These are phyloP conservation scores for Moringa oleifera DNA, from an alignment of 345 rosid species.

Conservation along the genomic window DNA sequence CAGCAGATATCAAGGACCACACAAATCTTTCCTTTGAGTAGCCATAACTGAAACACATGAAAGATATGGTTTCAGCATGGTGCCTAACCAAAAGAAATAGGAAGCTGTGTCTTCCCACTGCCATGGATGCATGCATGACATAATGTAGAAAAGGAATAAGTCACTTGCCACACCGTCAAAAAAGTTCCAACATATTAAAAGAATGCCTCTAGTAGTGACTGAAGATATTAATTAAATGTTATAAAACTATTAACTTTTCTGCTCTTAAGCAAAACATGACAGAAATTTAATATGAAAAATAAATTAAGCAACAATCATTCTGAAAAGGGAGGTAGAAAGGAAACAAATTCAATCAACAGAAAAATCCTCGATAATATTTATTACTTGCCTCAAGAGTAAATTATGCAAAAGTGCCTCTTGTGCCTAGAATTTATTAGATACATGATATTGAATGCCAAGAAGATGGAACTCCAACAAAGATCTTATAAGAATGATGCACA, in stretches of 20 bases:
- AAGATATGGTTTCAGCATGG: conserved; percentile 17
- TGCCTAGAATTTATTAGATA: neutral
- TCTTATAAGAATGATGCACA: conserved; percentile 1
- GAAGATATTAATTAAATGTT: no score
- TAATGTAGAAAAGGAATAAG: neutral
- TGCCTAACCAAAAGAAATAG: conserved; percentile 8
- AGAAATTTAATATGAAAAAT: neutral
- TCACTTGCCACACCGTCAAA: neutral
- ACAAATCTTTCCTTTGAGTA: conserved; percentile 98
- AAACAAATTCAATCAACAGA: no score
- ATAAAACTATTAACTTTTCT: neutral
- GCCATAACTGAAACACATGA: conserved; percentile 64
- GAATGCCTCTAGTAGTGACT: neutral
- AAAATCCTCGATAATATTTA: no score
- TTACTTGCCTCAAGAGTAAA: no score
- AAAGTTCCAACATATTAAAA: neutral
- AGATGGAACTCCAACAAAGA: conserved; percentile 1
- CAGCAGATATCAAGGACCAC: conserved; percentile 99
- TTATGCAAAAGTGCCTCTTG: no score
- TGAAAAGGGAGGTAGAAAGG: neutral
- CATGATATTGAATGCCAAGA: conserved; percentile 2
- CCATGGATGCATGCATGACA: neutral
- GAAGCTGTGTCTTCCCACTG: conserved; percentile 4
- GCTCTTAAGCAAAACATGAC: neutral
- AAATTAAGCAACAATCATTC: neutral